Evolutionary conservation across 352 stramenopile genomes (phyloP).

Genomic region (Globisporangium paddicum): DNA sequence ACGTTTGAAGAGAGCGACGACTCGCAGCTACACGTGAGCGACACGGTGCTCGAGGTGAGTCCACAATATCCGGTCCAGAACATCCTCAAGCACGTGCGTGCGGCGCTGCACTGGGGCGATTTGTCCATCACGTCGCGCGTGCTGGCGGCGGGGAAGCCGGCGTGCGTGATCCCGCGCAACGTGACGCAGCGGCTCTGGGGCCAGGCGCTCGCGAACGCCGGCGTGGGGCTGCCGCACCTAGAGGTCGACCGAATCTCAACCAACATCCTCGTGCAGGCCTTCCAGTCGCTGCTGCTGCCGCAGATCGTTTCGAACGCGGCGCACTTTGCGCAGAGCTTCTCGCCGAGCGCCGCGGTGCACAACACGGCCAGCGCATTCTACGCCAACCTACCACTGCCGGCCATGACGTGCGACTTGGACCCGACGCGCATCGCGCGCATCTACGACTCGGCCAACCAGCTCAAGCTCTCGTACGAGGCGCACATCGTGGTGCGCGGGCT

Average conservation of each 20-base stretch:
- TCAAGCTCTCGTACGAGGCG: constrained; percentile 78
- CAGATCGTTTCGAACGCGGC: constrained; percentile 34
- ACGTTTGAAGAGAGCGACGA: constrained; percentile 27
- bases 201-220: constrained; percentile 36
- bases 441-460: constrained; percentile 48
- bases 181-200: constrained; percentile 46
- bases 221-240: constrained; percentile 28
- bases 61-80: constrained; percentile 28
- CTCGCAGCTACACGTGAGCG: constrained; percentile 23
- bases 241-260: constrained; percentile 33
- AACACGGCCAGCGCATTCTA: constrained; percentile 56
- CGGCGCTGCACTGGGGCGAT: constrained; percentile 53
- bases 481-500: constrained; percentile 52
- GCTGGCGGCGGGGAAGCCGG: constrained; percentile 36
- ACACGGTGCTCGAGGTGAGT: constrained; percentile 45
- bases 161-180: constrained; percentile 43
- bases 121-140: constrained; percentile 47
- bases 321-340: constrained; percentile 30
- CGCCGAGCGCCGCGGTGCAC: constrained; percentile 33
- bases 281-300: constrained; percentile 29
- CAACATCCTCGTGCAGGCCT: constrained; percentile 36
- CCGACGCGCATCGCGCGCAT: constrained; percentile 55
- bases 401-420: constrained; percentile 74
- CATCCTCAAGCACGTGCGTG: constrained; percentile 33
- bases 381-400: constrained; percentile 46